Conservation (phyloP, 192 early-diverging fungal species). For the Entomortierella chlamydospora region DNA sequence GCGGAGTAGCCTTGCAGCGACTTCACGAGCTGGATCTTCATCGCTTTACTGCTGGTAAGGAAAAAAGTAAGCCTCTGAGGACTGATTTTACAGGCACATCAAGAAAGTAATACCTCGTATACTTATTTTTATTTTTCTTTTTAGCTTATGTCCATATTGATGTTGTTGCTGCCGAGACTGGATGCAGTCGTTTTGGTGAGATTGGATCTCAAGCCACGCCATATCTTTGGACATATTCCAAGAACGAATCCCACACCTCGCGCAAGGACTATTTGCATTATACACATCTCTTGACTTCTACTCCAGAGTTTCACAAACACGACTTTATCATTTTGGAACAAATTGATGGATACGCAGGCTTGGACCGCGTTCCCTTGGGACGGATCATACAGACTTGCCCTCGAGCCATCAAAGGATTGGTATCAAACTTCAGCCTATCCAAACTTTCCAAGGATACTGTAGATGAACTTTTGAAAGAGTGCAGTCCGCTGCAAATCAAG, state of each 20-base stretch:
- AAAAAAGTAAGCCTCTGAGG: background rate
- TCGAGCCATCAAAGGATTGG: background rate
- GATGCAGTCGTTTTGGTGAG: constrained; percentile 83
- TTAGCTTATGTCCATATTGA: constrained; percentile 75
- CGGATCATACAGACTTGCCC: constrained; percentile 25
- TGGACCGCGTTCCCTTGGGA: constrained; percentile 1
- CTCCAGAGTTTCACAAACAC: constrained; percentile 53
- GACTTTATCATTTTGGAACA: constrained; percentile 50
- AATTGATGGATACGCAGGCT: constrained; percentile 59
- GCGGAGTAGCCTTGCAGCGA: constrained; percentile 77
- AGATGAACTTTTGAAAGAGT: constrained; percentile 16
- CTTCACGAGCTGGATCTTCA: constrained; percentile 65
- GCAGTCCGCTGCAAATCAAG: constrained; percentile 42
- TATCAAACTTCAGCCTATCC: background rate
- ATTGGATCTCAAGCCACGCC: constrained; percentile 8
- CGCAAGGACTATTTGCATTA: constrained; percentile 60
- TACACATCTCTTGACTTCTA: constrained; percentile 64
- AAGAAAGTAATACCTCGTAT: background rate
- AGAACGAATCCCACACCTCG: constrained; percentile 67
- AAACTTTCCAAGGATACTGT: background rate
- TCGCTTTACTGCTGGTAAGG: constrained; percentile 25
- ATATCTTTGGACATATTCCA: constrained; percentile 73
- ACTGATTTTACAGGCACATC: background rate
- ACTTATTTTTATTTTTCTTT: constrained; percentile 6
- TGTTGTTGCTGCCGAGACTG: constrained; percentile 82